Base-by-base conservation (phyloP, 352 stramenopile genomes). In the Phytopythium montanum region DNA sequence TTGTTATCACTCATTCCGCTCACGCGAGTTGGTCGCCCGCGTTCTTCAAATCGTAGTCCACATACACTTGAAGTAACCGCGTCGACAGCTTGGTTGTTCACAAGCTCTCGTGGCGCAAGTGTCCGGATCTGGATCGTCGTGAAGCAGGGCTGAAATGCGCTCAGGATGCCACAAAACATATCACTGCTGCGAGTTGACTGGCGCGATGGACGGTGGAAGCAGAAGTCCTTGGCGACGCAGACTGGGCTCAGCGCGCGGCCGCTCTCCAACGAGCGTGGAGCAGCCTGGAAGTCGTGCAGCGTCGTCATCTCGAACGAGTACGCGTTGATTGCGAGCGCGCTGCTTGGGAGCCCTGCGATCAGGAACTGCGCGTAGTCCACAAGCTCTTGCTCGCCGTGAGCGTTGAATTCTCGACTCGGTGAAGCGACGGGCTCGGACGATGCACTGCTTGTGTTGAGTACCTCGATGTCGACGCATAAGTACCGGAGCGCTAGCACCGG, bases 121-220 rank as follows among this genome's bases (percentile, higher is more conserved):
- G 38, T 58, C 13, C 53, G 18, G 13, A 66, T 54, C 54, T 60
- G 34, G 16, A 81, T 31, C 34, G 70, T 68, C 8, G 81, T 94
- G 36, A 90, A 80, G 33, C 76, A 88, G 14, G 82, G 84, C 55
- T 80, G 59, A 44, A 94, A 94, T 0, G 81, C 84, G 46, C 80
- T 90, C 25, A 82, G 39, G 19, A 88, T 54, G 9, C 81, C 80
- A 45, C 78, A 90, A 44, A 65, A 59, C 21, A 81, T 53, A 6
- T 54, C 41, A 19, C 54, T 45, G 10, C 51, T 46, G 33, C 51
- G 51, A 42, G 33, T 56, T 44, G 36, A 9, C 5, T 62, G 58
- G 12, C 68, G 46, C 59, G 29, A 55, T 34, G 18, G 29, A 38
- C 65, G 52, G 61, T 82, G 60, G 16, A 92, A 83, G 39, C 68